Percentiles rank a stretch among this genome's conserved stretches.
phyloP scores from a whole-genome alignment of 1,284 basidiomycete genomes.

The Apiotrichum sp. region DNA sequence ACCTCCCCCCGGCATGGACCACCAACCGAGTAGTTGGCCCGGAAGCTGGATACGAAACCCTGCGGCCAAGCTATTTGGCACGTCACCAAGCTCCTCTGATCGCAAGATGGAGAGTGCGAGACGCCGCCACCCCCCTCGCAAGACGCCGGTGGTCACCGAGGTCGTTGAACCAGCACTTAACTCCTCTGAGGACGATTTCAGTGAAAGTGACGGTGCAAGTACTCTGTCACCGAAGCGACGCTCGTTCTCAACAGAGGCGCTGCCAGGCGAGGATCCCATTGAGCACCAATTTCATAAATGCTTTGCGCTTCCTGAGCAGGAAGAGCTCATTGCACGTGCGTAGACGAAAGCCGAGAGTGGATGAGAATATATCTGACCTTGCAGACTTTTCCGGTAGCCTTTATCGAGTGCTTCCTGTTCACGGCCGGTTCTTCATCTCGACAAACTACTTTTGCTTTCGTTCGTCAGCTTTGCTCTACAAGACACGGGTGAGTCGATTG shows the following conservation, averaged over 20 bases:
- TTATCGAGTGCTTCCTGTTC: constrained; percentile 76
- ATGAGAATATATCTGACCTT: background rate
- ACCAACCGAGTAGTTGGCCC: constrained; percentile 16
- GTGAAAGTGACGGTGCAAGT: background rate
- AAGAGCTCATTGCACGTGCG: constrained; percentile 77
- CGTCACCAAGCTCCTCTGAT: constrained; percentile 14
- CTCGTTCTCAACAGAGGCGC: background rate
- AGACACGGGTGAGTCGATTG: constrained; percentile 58
- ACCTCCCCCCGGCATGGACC: constrained; percentile 28
- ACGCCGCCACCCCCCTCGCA: constrained; percentile 4
- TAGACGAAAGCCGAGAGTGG: constrained; percentile 15
- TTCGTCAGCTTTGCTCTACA: constrained; percentile 67
- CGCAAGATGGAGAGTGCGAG: background rate
- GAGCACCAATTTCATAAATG: constrained; percentile 58
- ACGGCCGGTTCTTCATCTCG: constrained; percentile 78
- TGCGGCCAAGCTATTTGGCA: constrained; percentile 31
- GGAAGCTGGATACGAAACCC: constrained; percentile 40
- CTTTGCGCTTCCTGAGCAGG: constrained; percentile 81
- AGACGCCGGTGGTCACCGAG: constrained; percentile 20
- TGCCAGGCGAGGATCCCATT: constrained; percentile 27
- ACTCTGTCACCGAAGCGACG: background rate
- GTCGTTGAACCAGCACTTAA: constrained; percentile 15
- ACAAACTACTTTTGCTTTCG: constrained; percentile 85
- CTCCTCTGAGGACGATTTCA: constrained; percentile 14
- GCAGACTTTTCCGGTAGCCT: constrained; percentile 82